Base-by-base conservation (phyloP, 164 flowering plant genomes). In the Vitis amurensis region DNA sequence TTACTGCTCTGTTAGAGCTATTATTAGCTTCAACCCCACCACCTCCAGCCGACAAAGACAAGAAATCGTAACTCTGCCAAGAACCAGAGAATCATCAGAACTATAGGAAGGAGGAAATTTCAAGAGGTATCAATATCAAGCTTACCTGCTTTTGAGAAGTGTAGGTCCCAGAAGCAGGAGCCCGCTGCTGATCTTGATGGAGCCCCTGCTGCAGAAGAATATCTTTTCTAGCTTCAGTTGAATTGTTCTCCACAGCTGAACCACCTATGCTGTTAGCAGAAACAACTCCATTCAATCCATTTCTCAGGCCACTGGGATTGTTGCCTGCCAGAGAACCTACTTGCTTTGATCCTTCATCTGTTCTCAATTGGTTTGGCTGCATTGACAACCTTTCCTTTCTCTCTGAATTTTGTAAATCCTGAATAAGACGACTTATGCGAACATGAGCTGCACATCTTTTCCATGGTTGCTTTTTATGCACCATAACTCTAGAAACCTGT, bases 381-480 rank as follows among this genome's bases (percentile, higher is more conserved):
- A 56, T 11, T 0, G 57, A 63, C 52, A 30, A 67, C 30, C 15
- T 71, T 49, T 73, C 75, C 56, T 66, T 74, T 68, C 68, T 70
- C 52, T 83, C 83, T 47, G 80, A 23, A 27, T 49, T 69, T 66
- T 83, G 76, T 67, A 78, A 75, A 67, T 8, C 73, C 67, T 14
- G 76, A 61, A 89, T 88, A 27, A 92, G 77, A 59, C 59, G 86
- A 61, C 85, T 74, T 67, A 92, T 85, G 75, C 81, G 73, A 27
- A 88, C 86, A 72, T 92, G 97, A 59, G 82, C 29, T 2, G 81
- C 80, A 68, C 88, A 83, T 77, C 78, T 83, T 76, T 88, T 92
- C 87, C 80, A 61, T 19, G 86, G 68, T 37, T 37, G 44, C 29
- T 59, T 81, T 60, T 61, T 64, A 50, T 64, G 73, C 53, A 31